Percentiles rank a stretch among this genome's conserved stretches.
These are phyloP conservation scores for Daldinia bambusicola DNA, from an alignment of 495 filamentous ascomycete genomes.

Conservation along the genomic window DNA sequence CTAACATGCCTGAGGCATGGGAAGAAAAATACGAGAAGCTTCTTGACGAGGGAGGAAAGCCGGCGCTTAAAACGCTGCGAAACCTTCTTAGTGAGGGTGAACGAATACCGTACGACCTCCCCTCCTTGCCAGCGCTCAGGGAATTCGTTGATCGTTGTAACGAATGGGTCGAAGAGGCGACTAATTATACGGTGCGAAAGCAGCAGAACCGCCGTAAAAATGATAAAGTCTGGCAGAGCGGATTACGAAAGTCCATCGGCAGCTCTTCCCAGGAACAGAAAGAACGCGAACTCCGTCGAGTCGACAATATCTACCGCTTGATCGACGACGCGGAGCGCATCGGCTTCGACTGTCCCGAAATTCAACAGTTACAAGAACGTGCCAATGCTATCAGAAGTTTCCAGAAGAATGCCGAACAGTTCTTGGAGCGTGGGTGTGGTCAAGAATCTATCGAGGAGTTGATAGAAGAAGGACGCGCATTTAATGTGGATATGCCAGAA, in stretches of 20 bases:
- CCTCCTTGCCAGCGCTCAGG: constrained; percentile 82
- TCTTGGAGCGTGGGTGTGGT: constrained; percentile 65
- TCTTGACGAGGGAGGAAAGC: constrained; percentile 82
- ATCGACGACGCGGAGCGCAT: constrained; percentile 86
- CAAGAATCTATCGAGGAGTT: constrained; percentile 87
- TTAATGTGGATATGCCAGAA: constrained; percentile 95
- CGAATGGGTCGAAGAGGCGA: constrained; percentile 98
- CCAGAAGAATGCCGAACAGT: constrained; percentile 77
- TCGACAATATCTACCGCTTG: constrained; percentile 88
- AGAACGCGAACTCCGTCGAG: constrained; percentile 89
- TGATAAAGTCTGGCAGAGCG: constrained; percentile 87
- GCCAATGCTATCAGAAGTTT: constrained; percentile 88
- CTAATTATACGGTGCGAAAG: constrained; percentile 96
- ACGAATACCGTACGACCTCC: constrained; percentile 92
- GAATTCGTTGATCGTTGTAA: constrained; percentile 94
- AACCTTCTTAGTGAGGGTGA: constrained; percentile 92
- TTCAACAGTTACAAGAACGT: constrained; percentile 85
- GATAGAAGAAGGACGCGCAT: constrained; percentile 84
- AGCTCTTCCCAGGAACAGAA: constrained; percentile 76
- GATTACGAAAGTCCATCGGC: constrained; percentile 71
- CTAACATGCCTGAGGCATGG: constrained; percentile 87
- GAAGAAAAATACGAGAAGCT: constrained; percentile 87
- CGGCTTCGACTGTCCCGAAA: constrained; percentile 95
- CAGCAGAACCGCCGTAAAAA: constrained; percentile 98
- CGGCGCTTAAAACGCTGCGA: constrained; percentile 86